A percentile compares a stretch with the other conserved stretches of the same genome.
Evolutionary conservation across 352 stramenopile species (phyloP).

Genomic region (Pythium dissotocum): DNA sequence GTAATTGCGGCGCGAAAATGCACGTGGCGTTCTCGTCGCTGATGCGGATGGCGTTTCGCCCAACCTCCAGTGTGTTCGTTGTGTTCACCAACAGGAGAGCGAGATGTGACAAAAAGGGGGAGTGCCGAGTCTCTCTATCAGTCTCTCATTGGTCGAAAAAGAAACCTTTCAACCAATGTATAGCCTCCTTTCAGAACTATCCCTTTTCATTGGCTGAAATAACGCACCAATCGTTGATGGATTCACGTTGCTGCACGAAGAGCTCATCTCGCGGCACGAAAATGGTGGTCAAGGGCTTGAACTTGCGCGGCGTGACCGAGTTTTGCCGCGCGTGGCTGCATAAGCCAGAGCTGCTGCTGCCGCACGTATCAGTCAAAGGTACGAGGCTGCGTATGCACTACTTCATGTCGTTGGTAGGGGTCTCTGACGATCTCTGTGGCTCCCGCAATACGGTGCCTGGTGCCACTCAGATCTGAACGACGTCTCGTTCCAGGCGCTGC

Average conservation of each 20-base stretch:
- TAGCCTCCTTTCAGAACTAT: no score
- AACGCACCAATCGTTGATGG: constrained; percentile 12
- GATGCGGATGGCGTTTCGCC: constrained; percentile 34
- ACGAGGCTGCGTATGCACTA: background rate
- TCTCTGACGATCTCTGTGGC: constrained; percentile 6
- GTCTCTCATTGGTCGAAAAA: constrained; percentile 20
- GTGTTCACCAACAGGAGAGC: constrained; percentile 21
- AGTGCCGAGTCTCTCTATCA: background rate
- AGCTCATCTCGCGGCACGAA: constrained; percentile 14
- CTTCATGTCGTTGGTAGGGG: background rate
- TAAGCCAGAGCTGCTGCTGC: constrained; percentile 72
- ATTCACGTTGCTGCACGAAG: background rate
- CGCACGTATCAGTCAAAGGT: constrained; percentile 84
- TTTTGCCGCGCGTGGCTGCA: constrained; percentile 78
- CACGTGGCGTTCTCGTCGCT: background rate
- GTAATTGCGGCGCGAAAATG: constrained; percentile 20
- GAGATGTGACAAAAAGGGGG: constrained; percentile 28
- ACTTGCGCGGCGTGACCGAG: constrained; percentile 73
- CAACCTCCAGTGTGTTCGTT: constrained; percentile 29
- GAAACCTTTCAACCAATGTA: constrained; percentile 12
- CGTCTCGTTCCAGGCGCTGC: constrained; percentile 74
- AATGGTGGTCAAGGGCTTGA: constrained; percentile 67
- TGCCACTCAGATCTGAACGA: constrained; percentile 67
- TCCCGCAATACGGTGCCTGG: background rate
- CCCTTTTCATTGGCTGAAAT: constrained; percentile 14